A percentile compares a stretch with the other conserved stretches of the same genome.
Conservation (phyloP, 2,329 filamentous ascomycete genomes). For the Alternaria tenuissima region DNA sequence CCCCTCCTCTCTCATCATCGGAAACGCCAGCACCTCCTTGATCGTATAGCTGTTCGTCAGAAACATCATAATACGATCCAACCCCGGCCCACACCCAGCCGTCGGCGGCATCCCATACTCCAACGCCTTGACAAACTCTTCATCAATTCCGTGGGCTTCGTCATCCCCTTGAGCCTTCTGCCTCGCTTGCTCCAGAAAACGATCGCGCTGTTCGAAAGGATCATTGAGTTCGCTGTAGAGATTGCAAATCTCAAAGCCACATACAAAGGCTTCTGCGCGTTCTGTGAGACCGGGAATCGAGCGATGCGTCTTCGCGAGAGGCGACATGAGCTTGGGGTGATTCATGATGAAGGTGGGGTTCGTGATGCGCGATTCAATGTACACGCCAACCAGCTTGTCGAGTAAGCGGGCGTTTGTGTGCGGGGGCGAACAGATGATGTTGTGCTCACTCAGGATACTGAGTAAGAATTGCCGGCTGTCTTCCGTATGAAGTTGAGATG, state of each 20-base stretch:
- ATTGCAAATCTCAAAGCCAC: constrained; percentile 96
- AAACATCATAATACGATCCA: constrained; percentile 94
- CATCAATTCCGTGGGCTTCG: constrained; percentile 93
- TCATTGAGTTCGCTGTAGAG: constrained; percentile 98
- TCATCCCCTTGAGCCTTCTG: constrained; percentile 96
- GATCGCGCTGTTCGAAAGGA: constrained; percentile 84
- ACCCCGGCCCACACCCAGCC: constrained; percentile 95
- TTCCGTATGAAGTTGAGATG: constrained; percentile 85
- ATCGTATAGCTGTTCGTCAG: constrained; percentile 95
- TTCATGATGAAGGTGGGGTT: constrained; percentile 92
- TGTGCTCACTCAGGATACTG: not conserved
- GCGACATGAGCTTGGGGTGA: constrained; percentile 89
- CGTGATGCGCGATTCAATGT: constrained; percentile 91
- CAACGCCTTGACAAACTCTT: constrained; percentile 89
- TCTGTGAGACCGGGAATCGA: constrained; percentile 82
- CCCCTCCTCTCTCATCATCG: constrained; percentile 85
- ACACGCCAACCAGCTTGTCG: constrained; percentile 90
- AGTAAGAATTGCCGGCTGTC: constrained; percentile 60
- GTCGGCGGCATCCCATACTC: constrained; percentile 91
- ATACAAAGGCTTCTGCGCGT: constrained; percentile 96
- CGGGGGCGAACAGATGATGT: not conserved
- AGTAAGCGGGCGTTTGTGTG: constrained; percentile 87
- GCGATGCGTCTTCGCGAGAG: constrained; percentile 94
- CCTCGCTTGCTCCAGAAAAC: constrained; percentile 86
- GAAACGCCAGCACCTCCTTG: constrained; percentile 95